Evolutionary conservation across 805 yeast genomes (phyloP), one percentile per base, ranked within the genome.

Genomic region (Naumovozyma baii): DNA sequence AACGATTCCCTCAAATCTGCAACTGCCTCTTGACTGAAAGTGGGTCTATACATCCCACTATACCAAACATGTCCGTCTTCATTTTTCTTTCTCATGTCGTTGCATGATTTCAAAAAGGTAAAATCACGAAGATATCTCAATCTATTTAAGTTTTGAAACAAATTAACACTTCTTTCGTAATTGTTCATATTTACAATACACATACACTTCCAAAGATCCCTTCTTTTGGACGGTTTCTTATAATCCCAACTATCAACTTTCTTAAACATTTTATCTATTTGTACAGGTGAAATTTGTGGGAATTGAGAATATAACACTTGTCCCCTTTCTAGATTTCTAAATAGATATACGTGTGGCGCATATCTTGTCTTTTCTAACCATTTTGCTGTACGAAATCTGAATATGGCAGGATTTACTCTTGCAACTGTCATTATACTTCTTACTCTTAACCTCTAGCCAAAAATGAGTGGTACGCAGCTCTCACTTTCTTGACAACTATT

Each of bases 151-250:
- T 80, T 82, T 44, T 80, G 74, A 62, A 79, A 86, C 5, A 92
- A 81, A 33, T 78, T 76, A 13, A 76, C 74, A 2, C 95, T 84
- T 33, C 69, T 62, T 37, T 78, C 80, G 55, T 79, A 76, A 38
- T 61, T 61, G 31, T 69, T 67, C 47, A 83, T 74, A 46, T 75
- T 76, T 1, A 84, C 87, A 33, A 87, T 92, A 34, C 92, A 84
- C 84, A 90, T 75, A 39, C 88, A 73, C 51, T 90, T 72, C 96
- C 96, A 88, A 37, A 87, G 68, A 61, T 88, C 97, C 51, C 80
- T 72, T 64, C 97, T 77, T 50, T 78, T 69, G 30, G 75, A 67
- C 3, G 96, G 96, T 51, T 72, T 74, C 54, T 82, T 71, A 67
- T 88, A 86, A 57, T 84, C 82, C 94, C 95, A 84, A 22, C 26